Evolutionary conservation across 805 yeast species (phyloP), one percentile per base, ranked within the genome.

Genomic region (Myxozyma monticola): DNA sequence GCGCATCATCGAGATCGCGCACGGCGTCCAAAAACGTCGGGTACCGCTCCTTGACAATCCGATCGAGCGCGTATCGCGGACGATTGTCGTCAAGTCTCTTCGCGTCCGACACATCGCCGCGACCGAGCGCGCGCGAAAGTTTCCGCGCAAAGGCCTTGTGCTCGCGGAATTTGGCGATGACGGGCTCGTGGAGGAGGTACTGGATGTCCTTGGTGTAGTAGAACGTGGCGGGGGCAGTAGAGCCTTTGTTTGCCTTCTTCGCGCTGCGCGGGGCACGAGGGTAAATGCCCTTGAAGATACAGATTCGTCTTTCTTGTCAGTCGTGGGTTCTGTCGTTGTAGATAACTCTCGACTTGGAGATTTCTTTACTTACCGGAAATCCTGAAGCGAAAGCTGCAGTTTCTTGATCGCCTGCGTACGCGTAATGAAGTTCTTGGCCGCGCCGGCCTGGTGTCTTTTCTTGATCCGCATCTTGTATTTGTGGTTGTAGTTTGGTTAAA

Each of bases 201-300:
- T 90, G 96, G 59, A 93, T 93, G 69, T 93, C 99, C 70, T 89
- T 93, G 57, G 84, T 69, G 68, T 89, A 91, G 72, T 93, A 93
- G 68, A 93, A 95, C 2, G 99, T 93, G 21, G 85, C 85, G 40
- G 96, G 96, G 22, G 95, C 95, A 6, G 97, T 88, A n/a, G 96
- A 86, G 20, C 99, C 98, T 71, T 88, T 93, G 71, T 89, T 91
- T 53, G 97, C 96, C 76, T 88, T 90, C 81, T 85, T 88, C 74
- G 90, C 93, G 71, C 88, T 88, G 62, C 90, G 77, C 40, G 98
- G 98, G 67, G 89, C 97, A 68, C 99, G 81, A 47, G 99, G 99
- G 67, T 88, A 93, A 58, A 93, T 90, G 45, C 99, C 99, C 70
- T 93, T 93, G 78, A 93, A 88, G 68, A 93, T 93, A 77, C 99